These are phyloP conservation scores for Orbilia oligospora DNA, from an alignment of 2,329 filamentous ascomycete species.

Conservation along the genomic window DNA sequence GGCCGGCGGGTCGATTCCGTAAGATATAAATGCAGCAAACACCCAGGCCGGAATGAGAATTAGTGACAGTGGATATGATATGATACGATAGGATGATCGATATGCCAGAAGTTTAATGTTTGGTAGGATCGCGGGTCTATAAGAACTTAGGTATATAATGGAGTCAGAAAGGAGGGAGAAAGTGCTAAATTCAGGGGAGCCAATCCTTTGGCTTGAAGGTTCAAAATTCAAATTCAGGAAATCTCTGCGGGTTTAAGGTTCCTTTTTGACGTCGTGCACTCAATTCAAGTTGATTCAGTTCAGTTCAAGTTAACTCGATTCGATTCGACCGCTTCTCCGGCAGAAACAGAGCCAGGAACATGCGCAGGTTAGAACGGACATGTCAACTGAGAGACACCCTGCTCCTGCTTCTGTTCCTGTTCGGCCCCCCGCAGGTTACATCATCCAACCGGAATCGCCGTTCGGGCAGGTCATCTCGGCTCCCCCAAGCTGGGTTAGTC, in stretches of 20 bases:
- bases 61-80: not conserved
- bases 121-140: no score
- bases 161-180: not conserved
- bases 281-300: not conserved
- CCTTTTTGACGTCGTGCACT: not conserved
- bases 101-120: no score
- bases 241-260: slow-evolving; percentile 44
- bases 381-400: slow-evolving; percentile 25
- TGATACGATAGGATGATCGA: not conserved
- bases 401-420: not conserved
- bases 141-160: no score
- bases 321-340: not conserved
- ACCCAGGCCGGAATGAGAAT: not conserved
- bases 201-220: not conserved
- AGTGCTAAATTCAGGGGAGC: not conserved
- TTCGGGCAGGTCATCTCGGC: slow-evolving; percentile 38
- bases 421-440: slow-evolving; percentile 32
- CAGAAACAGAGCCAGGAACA: no score
- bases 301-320: no score
- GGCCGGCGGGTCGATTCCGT: not conserved
- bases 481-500: not conserved
- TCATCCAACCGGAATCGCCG: slow-evolving; percentile 32
- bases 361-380: not conserved
- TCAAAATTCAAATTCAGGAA: slow-evolving; percentile 3
- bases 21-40: not conserved